Base-by-base conservation (phyloP, 495 filamentous ascomycete species). In the Hypoxylon cercidicola region DNA sequence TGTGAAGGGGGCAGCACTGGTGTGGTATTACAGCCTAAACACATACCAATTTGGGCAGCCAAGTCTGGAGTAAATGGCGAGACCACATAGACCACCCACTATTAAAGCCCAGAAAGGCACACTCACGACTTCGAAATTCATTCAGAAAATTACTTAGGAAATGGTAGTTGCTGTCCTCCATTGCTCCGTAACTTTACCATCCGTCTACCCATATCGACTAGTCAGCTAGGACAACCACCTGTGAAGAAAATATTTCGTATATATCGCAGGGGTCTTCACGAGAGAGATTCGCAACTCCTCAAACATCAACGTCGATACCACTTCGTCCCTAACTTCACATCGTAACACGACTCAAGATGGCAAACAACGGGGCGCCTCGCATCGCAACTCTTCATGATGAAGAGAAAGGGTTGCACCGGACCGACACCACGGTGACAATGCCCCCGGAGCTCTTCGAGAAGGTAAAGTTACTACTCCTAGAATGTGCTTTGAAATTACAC, bases 401-500 rank as follows among this genome's bases (percentile, higher is more conserved):
- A 47, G 77, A 80, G 53, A 80, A 76, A 55, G 77, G 75, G 34
- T 61, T 80, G 19, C 55, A 77, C 47, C 65, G 73, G 45, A 70
- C 77, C 6, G 68, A 68, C 0, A 80, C 78, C 10, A 69, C 62
- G 7, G 75, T 82, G 43, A 79, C 78, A 7, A 79, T 83, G 70
- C 80, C 82, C 4, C 81, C 82, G 12, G 83, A 85, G 76, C 73
- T 85, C 19, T 86, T 85, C 41, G 82, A 86, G 74, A 85, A 85
- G 71, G 77, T 77, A 52, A 47, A 11, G 53, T 20, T 47, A 21
- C 6, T 44, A 19, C 3, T 43, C 11, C 55, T 16, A 41, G 8
- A 5, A 23, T 7, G 0, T 1, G 11, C 3, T 30, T 49, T 0
- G n/a, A 34, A 6, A 47, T 23, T 32, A 11, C 16, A 21, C 25